Evolutionary conservation across 441 rosid genomes (phyloP).

Genomic region (Raphanus hybrid): DNA sequence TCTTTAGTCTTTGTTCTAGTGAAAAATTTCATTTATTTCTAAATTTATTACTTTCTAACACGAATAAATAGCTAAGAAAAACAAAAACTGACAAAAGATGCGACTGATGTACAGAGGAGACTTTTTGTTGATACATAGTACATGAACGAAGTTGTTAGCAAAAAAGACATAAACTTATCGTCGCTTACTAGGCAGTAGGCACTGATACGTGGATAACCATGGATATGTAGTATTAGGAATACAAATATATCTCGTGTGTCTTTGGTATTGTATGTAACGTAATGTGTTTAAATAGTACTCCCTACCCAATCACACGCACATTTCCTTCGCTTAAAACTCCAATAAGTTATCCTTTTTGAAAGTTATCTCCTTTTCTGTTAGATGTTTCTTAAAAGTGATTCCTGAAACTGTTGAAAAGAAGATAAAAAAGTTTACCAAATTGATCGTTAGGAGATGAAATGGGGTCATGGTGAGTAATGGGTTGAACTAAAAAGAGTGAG

Average conservation of each 20-base stretch:
- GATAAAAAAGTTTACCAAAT: conserved; percentile 36
- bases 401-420: conserved; percentile 35
- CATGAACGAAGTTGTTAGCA: not conserved
- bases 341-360: conserved; percentile 21
- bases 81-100: not conserved
- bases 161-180: not conserved
- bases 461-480: conserved; percentile 42
- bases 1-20: not conserved
- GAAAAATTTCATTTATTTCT: not conserved
- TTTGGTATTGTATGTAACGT: not conserved
- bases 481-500: conserved; percentile 35
- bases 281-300: conserved; percentile 11
- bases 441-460: conserved; percentile 29
- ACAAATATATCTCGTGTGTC: not conserved
- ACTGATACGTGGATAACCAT: not conserved
- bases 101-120: not conserved
- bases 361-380: conserved; percentile 32
- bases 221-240: not conserved
- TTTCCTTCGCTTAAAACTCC: conserved; percentile 11
- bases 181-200: not conserved
- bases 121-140: not conserved
- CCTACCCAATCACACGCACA: not conserved
- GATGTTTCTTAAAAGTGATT: conserved; percentile 39
- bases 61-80: not conserved
- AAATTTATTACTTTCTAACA: not conserved